Conservation (phyloP, 1,139 yeast species). For the Zygosaccharomyces sapae region DNA sequence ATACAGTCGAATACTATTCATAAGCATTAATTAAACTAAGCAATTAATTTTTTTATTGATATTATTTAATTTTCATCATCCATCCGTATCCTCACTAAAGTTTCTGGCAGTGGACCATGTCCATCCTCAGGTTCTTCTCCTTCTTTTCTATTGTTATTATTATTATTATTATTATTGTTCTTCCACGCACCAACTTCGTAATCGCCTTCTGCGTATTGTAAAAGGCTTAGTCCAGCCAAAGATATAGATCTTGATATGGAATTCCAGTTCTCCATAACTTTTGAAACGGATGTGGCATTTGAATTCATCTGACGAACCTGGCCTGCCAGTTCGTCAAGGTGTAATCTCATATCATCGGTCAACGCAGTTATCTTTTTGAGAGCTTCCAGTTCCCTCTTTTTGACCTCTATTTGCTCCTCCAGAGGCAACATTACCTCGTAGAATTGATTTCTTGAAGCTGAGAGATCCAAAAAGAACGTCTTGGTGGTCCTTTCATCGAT, state of each 20-base stretch:
- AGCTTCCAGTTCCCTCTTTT: constrained; percentile 29
- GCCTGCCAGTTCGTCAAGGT: constrained; percentile 27
- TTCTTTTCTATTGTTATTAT: constrained; percentile 9
- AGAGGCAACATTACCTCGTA: constrained; percentile 6
- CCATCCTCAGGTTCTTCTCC: constrained; percentile 32
- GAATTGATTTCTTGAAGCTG: not conserved
- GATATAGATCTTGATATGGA: constrained; percentile 32
- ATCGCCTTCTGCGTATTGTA: constrained; percentile 34
- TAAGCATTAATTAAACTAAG: not conserved
- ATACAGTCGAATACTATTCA: constrained; percentile 28
- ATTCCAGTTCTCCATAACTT: constrained; percentile 34
- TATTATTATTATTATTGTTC: not conserved
- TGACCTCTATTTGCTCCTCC: constrained; percentile 21
- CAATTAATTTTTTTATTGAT: constrained; percentile 9
- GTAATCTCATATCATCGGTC: constrained; percentile 30
- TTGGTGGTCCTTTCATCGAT: not conserved
- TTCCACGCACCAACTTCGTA: constrained; percentile 33
- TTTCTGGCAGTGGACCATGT: constrained; percentile 56
- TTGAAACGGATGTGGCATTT: constrained; percentile 29
- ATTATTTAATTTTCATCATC: constrained; percentile 27
- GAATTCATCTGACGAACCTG: constrained; percentile 28
- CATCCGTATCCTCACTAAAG: constrained; percentile 62
- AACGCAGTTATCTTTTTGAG: constrained; percentile 28
- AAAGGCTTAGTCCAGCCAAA: constrained; percentile 33
- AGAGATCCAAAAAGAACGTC: not conserved